Base-by-base conservation (phyloP, 208 protist genomes). In the Trypanosoma cruzi region DNA sequence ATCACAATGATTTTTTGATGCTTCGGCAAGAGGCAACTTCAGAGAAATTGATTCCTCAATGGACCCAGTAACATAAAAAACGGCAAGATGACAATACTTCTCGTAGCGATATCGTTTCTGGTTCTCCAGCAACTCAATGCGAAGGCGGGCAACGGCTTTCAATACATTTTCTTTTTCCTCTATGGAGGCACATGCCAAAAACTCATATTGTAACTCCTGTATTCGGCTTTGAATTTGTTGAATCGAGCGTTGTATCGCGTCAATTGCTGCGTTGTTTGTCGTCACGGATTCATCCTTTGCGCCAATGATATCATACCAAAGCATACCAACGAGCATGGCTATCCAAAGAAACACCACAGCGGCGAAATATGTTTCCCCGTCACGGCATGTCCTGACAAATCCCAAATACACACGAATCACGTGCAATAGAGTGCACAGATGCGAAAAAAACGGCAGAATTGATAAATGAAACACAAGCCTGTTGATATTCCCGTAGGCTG, bases 121-220 rank as follows among this genome's bases (percentile, higher is more conserved):
- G 60, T 90, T 90, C 65, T 90, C 84, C 59, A 90, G 46, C 61
- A 84, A 81, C 72, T 93, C 88, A n/a, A 86, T 81, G 11, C 82
- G 84, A 34, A 93, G 72, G 53, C 80, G 88, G 4, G 84, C 71
- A 55, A 84, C 81, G 48, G 81, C 83, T 59, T 89, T 90, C n/a
- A 89, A 75, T 24, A 79, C 80, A 71, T 81, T 85, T 72, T 93
- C 84, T 40, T 81, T 71, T 31, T 87, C 80, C 2, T 75, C 60
- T 0, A 71, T 37, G 46, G 85, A 81, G 7, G 68, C 71, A 49
- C 74, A 80, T 18, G 75, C 69, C 72, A 84, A 80, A 31, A 90
- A 70, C 31, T 84, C 80, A 59, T 82, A 73, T 36, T 84, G 83
- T 16, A 90, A 66, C 46, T 93, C 82, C 28, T 86, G 64, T 22